phyloP scores from a whole-genome alignment of 1,284 basidiomycete species.

The Heterobasidion occidentale region DNA sequence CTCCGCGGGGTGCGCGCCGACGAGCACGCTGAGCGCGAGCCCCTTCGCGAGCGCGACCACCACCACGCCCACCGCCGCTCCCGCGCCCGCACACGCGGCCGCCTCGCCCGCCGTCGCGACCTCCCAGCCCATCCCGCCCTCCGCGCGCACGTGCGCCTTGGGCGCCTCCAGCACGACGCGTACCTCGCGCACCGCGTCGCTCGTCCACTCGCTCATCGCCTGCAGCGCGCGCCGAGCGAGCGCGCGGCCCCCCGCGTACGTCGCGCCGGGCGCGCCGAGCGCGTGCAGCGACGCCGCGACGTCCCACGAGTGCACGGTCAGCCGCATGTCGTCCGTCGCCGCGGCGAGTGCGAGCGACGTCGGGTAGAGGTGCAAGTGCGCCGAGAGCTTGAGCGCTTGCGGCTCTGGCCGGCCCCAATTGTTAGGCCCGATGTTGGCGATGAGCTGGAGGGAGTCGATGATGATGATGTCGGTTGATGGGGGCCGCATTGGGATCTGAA shows the following conservation, averaged over 20 bases:
- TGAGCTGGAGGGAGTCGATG: conserved; percentile 3
- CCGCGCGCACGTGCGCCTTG: conserved; percentile 8
- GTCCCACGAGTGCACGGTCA: conserved; percentile 8
- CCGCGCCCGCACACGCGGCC: background rate
- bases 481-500: background rate
- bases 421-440: background rate
- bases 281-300: conserved; percentile 1
- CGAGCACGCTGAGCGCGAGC: conserved; percentile 4
- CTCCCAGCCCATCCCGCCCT: conserved; percentile 8
- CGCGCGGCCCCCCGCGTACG: conserved; percentile 5
- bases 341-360: conserved; percentile 9
- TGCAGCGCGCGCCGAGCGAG: conserved; percentile 4
- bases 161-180: conserved; percentile 4
- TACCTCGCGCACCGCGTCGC: conserved; percentile 3
- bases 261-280: background rate
- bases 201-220: background rate
- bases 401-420: background rate
- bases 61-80: background rate
- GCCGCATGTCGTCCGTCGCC: conserved; percentile 8
- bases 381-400: background rate
- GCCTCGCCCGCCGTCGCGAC: conserved; percentile 1
- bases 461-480: conserved; percentile 8
- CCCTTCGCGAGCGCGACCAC: conserved; percentile 3
- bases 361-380: conserved; percentile 8
- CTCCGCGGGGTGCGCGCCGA: conserved; percentile 3